A percentile compares a stretch with the other conserved stretches of the same genome.
Conservation (phyloP, 306 rosid species). For the Malus asiatica region DNA sequence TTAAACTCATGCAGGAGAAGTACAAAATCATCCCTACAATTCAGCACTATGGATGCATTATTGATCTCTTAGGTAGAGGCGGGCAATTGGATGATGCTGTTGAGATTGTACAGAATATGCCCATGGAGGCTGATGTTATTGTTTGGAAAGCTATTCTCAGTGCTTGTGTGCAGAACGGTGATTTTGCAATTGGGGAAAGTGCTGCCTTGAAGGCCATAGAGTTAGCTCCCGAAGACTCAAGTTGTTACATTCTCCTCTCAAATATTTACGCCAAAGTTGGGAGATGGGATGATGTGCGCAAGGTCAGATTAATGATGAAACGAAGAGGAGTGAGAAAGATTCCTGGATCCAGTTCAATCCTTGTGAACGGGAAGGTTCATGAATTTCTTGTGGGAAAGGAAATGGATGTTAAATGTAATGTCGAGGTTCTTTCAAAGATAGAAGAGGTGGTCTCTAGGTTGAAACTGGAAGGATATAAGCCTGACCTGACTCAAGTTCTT, state of each 20-base stretch:
- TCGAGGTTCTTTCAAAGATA: slow-evolving; percentile 23
- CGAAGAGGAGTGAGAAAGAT: slow-evolving; percentile 33
- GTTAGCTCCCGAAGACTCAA: slow-evolving; percentile 42
- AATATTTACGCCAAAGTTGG: slow-evolving; percentile 35
- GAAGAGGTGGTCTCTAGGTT: slow-evolving; percentile 32
- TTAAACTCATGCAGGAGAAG: slow-evolving; percentile 46
- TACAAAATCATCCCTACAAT: slow-evolving; percentile 37
- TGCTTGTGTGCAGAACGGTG: slow-evolving; percentile 37
- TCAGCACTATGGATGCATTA: slow-evolving; percentile 44
- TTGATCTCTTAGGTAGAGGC: slow-evolving; percentile 41
- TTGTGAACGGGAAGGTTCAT: slow-evolving; percentile 35
- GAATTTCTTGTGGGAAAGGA: slow-evolving; percentile 38
- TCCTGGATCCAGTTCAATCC: slow-evolving; percentile 47
- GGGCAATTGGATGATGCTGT: slow-evolving; percentile 40
- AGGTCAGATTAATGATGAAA: slow-evolving; percentile 36
- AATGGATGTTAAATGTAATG: slow-evolving; percentile 16
- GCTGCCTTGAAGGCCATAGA: slow-evolving; percentile 38
- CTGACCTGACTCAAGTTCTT: slow-evolving; percentile 41
- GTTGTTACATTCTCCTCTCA: slow-evolving; percentile 52
- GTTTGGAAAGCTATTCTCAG: slow-evolving; percentile 48
- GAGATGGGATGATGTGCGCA: slow-evolving; percentile 41
- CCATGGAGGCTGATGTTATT: slow-evolving; percentile 38
- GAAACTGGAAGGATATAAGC: slow-evolving; percentile 47
- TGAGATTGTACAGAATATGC: slow-evolving; percentile 28
- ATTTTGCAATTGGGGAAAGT: slow-evolving; percentile 17